Base-by-base conservation (phyloP, 2,329 filamentous ascomycete species). In the Aspergillus sp. region DNA sequence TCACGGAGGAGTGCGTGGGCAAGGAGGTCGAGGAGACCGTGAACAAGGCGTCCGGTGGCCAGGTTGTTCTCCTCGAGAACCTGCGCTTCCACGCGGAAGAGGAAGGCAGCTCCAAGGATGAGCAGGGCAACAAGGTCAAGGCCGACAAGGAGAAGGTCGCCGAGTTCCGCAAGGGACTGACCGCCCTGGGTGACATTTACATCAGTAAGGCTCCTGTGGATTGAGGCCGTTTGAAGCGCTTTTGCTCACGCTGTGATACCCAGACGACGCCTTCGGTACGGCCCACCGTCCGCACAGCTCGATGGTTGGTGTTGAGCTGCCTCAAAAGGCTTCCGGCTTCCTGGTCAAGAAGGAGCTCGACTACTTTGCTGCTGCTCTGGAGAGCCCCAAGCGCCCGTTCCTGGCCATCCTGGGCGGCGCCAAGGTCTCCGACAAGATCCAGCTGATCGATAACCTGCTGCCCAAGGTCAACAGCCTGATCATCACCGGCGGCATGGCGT, bases 311-410 rank as follows among this genome's bases (percentile, higher is more conserved):
- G 75, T 95, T 44, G 79, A 95, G 48, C 81, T 98, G 30, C 88
- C 89, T 49, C 86, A 96, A 65, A 95, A 94, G 74, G 91, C 91
- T 7, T 85, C 89, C 36, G 91, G 91, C 43, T 98, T 95, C 80
- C 79, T 98, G 56, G 86, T 98, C 74, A 98, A 98, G 82, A 98
- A 96, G 75, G 91, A 98, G 69, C 82, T 98, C 43, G 91, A 98
- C 61, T 98, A 98, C 80, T 98, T 98, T 60, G 91, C 91, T 45
- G 78, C 95, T 72, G 91, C 86, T 24, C 82, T 98, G 41, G 91
- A 98, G 72, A 78, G 75, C 52, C 91, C 91, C 41, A 74, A 93
- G 70, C 80, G 89, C 36, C 91, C 91, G 41, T 98, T 98, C 83
- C 80, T 98, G 34, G 93, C 91, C 61, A 98, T 98, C 60, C 83